Base-by-base conservation (phyloP, 1,139 yeast species). In the Lodderomyces parapsilosis region DNA sequence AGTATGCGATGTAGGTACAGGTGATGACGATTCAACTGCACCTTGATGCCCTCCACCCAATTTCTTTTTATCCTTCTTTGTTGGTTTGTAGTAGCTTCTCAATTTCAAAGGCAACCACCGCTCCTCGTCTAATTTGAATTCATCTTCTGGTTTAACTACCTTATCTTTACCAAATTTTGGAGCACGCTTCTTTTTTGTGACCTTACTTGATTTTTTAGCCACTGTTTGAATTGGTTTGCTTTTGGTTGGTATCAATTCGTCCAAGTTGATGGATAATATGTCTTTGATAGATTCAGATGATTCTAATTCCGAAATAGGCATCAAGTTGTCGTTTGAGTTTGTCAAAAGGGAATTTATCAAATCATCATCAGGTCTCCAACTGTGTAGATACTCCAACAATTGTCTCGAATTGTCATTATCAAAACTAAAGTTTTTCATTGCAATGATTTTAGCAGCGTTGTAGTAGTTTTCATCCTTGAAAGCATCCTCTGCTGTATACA, bases 101-200 rank as follows among this genome's bases (percentile, higher is more conserved):
- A 90, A 93, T 57, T 82, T 84, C 75, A 86, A 58, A 24, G 97
- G 96, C 43, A 90, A 66, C 98, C 98, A 91, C 66, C 97, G 81
- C 62, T 91, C 97, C 27, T 57, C 57, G 49, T 74, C 78, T 41
- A 71, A 55, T 14, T 43, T 51, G 28, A 66, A 56, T 37, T 68
- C 65, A 7, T 57, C 59, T 23, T 55, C 61, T 5, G 69, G 64
- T 45, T 65, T 63, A 38, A 67, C 36, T 1, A 62, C 58, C 53
- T 71, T 77, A 53, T 56, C 54, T 23, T 67, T 50, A 34, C 76
- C 68, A 49, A 73, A 72, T 47, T 61, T 66, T 6, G 76, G 63
- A 40, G 54, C 55, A 28, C 55, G 57, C 15, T 51, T 42, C 52
- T 58, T 52, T 44, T 52, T 65, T 50, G 63, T 64, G 19, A 46